Base-by-base conservation (phyloP, 228 moss, liverwort and hornwort species). In the Sphagnum magellanicum region DNA sequence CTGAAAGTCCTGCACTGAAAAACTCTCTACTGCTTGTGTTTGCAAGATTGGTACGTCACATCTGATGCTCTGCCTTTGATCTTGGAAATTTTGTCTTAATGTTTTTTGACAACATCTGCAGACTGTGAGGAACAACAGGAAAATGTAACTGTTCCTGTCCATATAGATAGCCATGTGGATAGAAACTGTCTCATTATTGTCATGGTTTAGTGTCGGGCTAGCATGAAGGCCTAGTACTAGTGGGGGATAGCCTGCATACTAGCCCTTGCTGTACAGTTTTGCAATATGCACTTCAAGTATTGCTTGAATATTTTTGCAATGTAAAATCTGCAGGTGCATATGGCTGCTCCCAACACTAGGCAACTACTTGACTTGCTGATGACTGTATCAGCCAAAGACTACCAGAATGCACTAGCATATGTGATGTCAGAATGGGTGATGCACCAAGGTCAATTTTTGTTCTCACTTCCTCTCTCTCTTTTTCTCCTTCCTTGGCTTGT, bases 381-480 rank as follows among this genome's bases (percentile, higher is more conserved):
- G 52, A 79, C 73, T 62, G 78, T 94, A 69, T 89, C 94, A 53
- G 70, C 81, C 32, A 78, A 81, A 58, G 91, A 79, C 52, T 82
- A 83, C 67, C 87, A 89, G 71, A 82, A 86, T 77, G 86, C 91
- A 52, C 74, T 91, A 50, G 81, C 87, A 16, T 94, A 82, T 80
- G 63, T 94, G 53, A 86, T 90, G 94, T 83, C 89, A 64, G 88
- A 88, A 67, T 94, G 94, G 94, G 84, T 84, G 52, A 83, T 81
- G 64, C 91, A 86, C 66, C 91, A 94, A 81, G 94, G 93, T 91
- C 52, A 80, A 74, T 71, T 52, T 10, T 7, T 70, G 70, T 63
- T 51, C 5, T 5, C 10, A 12, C 15, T 64, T 32, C 32, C 60
- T 14, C 60, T 60, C 32, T 32, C 32, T 32, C 32, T 32, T 32